Conservation (phyloP, 495 filamentous ascomycete species). For the Rusavskia elegans region DNA sequence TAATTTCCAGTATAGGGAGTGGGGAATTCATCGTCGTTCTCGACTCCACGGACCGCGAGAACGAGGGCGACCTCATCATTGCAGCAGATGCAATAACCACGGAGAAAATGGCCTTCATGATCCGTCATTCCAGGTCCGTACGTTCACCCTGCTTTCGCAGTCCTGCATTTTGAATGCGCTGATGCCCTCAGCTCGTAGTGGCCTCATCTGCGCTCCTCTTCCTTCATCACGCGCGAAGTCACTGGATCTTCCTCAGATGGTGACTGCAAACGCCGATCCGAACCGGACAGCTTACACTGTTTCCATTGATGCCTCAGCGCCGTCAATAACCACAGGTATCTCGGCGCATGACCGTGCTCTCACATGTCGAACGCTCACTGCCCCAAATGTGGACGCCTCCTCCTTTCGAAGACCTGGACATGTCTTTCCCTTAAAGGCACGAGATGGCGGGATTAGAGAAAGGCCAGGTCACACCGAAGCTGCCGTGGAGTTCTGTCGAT, state of each 20-base stretch:
- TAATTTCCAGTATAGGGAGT: constrained; percentile 34
- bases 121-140: constrained; percentile 55
- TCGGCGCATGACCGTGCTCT: constrained; percentile 73
- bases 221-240: constrained; percentile 43
- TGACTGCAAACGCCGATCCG: constrained; percentile 56
- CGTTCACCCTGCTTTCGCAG: not conserved
- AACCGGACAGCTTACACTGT: constrained; percentile 87
- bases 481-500: constrained; percentile 67
- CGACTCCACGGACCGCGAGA: constrained; percentile 79
- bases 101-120: constrained; percentile 86
- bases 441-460: constrained; percentile 63
- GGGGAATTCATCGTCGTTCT: constrained; percentile 94
- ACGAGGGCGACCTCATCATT: constrained; percentile 96
- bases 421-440: constrained; percentile 70
- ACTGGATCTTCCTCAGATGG: constrained; percentile 77
- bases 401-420: constrained; percentile 78
- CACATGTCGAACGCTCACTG: constrained; percentile 66
- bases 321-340: constrained; percentile 74
- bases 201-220: constrained; percentile 79
- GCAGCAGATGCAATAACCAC: constrained; percentile 74
- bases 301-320: constrained; percentile 59
- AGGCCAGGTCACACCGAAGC: constrained; percentile 86
- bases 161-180: not conserved
- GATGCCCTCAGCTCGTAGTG: constrained; percentile 30
- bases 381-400: constrained; percentile 34